phyloP scores from a whole-genome alignment of 768 basidiomycete species.

The Collybia nuda region DNA sequence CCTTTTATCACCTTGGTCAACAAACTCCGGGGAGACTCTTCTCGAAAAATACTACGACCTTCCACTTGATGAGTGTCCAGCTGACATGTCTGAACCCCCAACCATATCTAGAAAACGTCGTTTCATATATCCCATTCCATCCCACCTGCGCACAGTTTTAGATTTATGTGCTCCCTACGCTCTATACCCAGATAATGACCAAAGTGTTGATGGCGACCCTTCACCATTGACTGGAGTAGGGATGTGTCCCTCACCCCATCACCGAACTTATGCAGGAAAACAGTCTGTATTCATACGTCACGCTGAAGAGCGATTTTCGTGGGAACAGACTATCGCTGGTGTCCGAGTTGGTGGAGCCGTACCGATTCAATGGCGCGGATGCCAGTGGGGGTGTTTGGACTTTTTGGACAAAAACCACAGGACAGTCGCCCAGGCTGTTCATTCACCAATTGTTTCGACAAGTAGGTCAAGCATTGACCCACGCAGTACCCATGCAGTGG shows the following conservation, averaged over 20 bases:
- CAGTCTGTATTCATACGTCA: slow-evolving; percentile 49
- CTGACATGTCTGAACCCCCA: background rate
- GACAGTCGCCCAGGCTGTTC: no score
- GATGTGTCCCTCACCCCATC: slow-evolving; percentile 49
- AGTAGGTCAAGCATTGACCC: no score
- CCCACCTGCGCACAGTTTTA: slow-evolving; percentile 29
- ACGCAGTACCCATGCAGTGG: background rate
- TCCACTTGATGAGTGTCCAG: slow-evolving; percentile 26
- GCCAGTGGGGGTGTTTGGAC: slow-evolving; percentile 58
- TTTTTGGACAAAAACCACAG: slow-evolving; percentile 42
- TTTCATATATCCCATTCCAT: slow-evolving; percentile 21
- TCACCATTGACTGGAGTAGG: slow-evolving; percentile 35
- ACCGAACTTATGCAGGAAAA: slow-evolving; percentile 18
- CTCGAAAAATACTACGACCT: slow-evolving; percentile 32
- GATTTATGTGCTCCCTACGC: slow-evolving; percentile 38
- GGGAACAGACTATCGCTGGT: slow-evolving; percentile 58
- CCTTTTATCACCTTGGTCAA: slow-evolving; percentile 26
- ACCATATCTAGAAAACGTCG: slow-evolving; percentile 10
- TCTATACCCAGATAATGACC: slow-evolving; percentile 19
- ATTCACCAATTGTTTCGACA: no score
- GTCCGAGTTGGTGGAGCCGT: slow-evolving; percentile 51
- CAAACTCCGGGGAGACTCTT: slow-evolving; percentile 19
- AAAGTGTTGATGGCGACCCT: no score
- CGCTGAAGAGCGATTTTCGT: slow-evolving; percentile 63
- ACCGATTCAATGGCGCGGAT: slow-evolving; percentile 70